Evolutionary conservation across 2,329 filamentous ascomycete species (phyloP), one percentile per base, ranked within the genome.

Genomic region (Pseudogymnoascus sp.): DNA sequence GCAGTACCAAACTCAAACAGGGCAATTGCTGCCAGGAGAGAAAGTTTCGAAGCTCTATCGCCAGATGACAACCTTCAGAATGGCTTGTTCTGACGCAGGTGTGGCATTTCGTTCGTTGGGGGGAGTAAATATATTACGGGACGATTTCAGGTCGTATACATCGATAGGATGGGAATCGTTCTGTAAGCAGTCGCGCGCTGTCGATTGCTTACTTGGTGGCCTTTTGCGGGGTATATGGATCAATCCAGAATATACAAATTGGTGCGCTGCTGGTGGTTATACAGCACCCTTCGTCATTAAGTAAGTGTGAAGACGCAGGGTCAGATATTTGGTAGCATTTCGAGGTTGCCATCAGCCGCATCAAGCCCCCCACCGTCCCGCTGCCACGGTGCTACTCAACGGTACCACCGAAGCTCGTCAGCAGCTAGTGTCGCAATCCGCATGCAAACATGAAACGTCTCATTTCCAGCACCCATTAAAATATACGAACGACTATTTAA

Each of bases 361-460:
- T 55, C 49, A 55, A 55, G 49, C 16, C 49, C 41, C 41, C 16
- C 45, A 16, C 28, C n/a, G 28, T 55, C 28, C 49, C 49, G 49
- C 49, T 55, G 49, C 49, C 49, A 35, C 49, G 49, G 49, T 19
- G 28, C 33, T 36, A 36, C 33, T 33, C 25, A 9, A 33, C 25
- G n/a, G 16, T 35, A 8, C 28, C 16, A 33, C 28, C 49, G 49
- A 55, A 55, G 16, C 22, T 35, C 49, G 28, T 55, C 49, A 55
- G 49, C 49, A 55, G 16, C 49, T 55, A 55, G 49, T 33, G 49
- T 55, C 49, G 28, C 28, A 19, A 33, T 55, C 49, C 49, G 49
- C 49, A 55, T 55, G 49, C 49, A 9, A 55, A 55, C 49, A 33
- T 55, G 49, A 55, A 55, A 55, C 49, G 49, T 14, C 49, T 55